phyloP scores from a whole-genome alignment of 768 basidiomycete genomes.

The Termitomyces sp. region DNA sequence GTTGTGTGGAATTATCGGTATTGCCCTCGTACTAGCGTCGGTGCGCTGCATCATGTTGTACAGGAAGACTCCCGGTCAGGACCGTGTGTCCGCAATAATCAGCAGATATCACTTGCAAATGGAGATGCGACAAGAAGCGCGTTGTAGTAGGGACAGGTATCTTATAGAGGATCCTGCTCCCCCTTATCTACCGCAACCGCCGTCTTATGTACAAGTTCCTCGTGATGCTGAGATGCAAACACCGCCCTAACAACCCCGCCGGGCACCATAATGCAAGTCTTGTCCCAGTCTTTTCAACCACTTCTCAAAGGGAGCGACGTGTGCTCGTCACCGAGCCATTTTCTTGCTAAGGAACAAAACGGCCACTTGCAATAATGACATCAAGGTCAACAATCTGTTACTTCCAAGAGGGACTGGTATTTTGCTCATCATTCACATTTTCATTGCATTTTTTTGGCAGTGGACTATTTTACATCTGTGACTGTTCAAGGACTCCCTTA shows the following conservation, averaged over 20 bases:
- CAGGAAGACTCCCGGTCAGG: conserved; percentile 36
- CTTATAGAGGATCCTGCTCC: conserved; percentile 41
- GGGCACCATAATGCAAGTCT: conserved; percentile 11
- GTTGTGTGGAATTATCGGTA: conserved; percentile 34
- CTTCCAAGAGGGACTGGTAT: background rate
- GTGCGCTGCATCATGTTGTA: conserved; percentile 40
- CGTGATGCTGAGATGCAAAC: background rate
- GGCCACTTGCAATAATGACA: background rate
- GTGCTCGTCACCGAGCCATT: conserved; percentile 3
- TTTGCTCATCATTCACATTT: background rate
- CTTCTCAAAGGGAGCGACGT: background rate
- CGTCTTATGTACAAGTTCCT: conserved; percentile 30
- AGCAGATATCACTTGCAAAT: conserved; percentile 41
- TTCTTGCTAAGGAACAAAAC: conserved; percentile 1
- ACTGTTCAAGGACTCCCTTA: background rate
- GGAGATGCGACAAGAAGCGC: conserved; percentile 45
- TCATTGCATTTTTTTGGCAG: background rate
- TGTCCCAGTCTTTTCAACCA: background rate
- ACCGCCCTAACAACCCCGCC: conserved; percentile 7
- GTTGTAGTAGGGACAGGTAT: conserved; percentile 22
- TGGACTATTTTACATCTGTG: background rate
- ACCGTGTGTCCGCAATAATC: conserved; percentile 36
- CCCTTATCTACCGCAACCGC: conserved; percentile 47
- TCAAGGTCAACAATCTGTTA: background rate
- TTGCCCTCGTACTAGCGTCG: conserved; percentile 29